Evolutionary conservation across 2,329 filamentous ascomycete species (phyloP), one percentile per base, ranked within the genome.

Genomic region (Cryphonectria nitschkei): DNA sequence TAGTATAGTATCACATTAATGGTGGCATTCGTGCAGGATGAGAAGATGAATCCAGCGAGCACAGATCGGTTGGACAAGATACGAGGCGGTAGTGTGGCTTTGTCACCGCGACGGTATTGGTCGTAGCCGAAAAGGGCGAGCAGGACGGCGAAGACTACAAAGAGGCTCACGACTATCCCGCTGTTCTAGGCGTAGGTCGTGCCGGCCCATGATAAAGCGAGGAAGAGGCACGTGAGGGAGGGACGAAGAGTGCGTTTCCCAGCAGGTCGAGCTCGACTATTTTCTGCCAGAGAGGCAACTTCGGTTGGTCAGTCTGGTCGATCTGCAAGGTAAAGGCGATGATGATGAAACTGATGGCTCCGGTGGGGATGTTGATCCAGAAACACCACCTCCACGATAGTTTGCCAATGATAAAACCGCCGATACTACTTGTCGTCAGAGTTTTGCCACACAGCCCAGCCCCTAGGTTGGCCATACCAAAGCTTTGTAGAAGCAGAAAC

Each of bases 201-300:
- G 3, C 82, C 82, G 34, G 80, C 82, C 78, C 79, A 83, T 69
- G 82, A 81, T 0, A 83, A 74, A 2, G 82, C 81, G 2, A 83
- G 78, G 22, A 84, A 74, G 52, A 82, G 71, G n/a, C 43, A 68
- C 14, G 68, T 70, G 39, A 73, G 58, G 2, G 69, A 46, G 26
- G 75, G 19, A 79, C 76, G 56, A 71, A 73, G 39, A 73, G 41
- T 8, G 64, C 46, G 0, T 78, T 76, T 5, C 82, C 82, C 0
- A 78, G 67, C 7, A 81, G 73, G 72, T 84, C 82, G 71, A 83
- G 78, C 66, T 83, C 78, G 2, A 78, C 69, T 14, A 82, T 32
- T 71, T 82, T 81, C 70, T 82, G 62, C 32, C n/a, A 50, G 26
- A 69, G 60, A 1, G 50, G 3, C 14, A 72, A 14, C 11, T 19